These are phyloP conservation scores for Xylaria flabelliformis DNA, from an alignment of 495 filamentous ascomycete species.

Conservation along the genomic window DNA sequence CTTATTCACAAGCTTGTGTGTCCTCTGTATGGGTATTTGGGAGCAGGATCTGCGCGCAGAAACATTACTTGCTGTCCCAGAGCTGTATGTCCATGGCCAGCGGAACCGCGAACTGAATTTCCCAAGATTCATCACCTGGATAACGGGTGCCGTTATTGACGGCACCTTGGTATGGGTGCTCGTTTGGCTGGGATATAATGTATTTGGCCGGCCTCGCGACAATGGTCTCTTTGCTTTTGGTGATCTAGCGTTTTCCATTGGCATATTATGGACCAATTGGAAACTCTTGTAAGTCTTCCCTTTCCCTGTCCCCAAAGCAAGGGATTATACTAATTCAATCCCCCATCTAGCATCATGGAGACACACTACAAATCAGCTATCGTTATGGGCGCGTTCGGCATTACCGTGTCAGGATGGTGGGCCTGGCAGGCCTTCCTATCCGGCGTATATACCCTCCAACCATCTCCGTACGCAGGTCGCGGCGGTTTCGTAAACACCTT, in stretches of 20 bases:
- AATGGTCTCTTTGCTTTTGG: slow-evolving; percentile 76
- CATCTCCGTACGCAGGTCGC: slow-evolving; percentile 73
- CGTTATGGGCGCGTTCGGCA: slow-evolving; percentile 65
- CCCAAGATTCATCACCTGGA: slow-evolving; percentile 76
- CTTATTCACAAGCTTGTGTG: slow-evolving; percentile 85
- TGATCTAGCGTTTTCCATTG: slow-evolving; percentile 72
- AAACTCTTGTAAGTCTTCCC: slow-evolving; percentile 70
- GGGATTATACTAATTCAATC: slow-evolving; percentile 3
- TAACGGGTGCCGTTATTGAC: slow-evolving; percentile 76
- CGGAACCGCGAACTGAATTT: slow-evolving; percentile 79
- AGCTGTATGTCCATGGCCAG: slow-evolving; percentile 85
- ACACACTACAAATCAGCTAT: slow-evolving; percentile 79
- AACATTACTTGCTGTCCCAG: slow-evolving; percentile 85
- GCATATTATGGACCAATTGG: slow-evolving; percentile 72
- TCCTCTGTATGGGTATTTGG: slow-evolving; percentile 86
- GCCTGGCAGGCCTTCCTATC: slow-evolving; percentile 80
- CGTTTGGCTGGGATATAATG: slow-evolving; percentile 70
- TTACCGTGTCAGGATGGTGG: slow-evolving; percentile 60
- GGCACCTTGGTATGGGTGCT: slow-evolving; percentile 77
- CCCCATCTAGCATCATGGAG: slow-evolving; percentile 63
- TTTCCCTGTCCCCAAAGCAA: neutral
- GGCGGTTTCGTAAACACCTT: slow-evolving; percentile 69
- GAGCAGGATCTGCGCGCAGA: slow-evolving; percentile 82
- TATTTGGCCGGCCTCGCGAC: slow-evolving; percentile 47
- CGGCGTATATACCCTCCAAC: slow-evolving; percentile 63